These are phyloP conservation scores for Ceratocystis diversiconidia DNA, from an alignment of 2,329 filamentous ascomycete genomes.

Conservation along the genomic window DNA sequence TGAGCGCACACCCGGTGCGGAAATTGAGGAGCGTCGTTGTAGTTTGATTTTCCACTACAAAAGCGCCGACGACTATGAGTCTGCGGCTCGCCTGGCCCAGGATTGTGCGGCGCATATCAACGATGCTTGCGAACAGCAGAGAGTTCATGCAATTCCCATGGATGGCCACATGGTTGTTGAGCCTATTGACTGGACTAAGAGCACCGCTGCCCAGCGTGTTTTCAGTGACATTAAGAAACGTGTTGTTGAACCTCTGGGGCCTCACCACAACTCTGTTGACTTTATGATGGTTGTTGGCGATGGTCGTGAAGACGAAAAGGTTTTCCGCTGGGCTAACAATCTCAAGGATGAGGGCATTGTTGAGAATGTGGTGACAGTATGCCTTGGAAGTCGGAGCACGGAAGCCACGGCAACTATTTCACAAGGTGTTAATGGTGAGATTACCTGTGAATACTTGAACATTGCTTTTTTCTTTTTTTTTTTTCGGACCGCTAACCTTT, in stretches of 20 bases:
- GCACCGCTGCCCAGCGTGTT: slow-evolving; percentile 62
- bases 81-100: slow-evolving; percentile 63
- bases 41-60: slow-evolving; percentile 39
- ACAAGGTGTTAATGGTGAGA: slow-evolving; percentile 78
- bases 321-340: slow-evolving; percentile 87
- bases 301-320: slow-evolving; percentile 81
- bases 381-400: slow-evolving; percentile 73
- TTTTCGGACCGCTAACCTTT: background rate
- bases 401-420: slow-evolving; percentile 74
- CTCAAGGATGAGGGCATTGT: slow-evolving; percentile 46
- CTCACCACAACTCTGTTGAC: slow-evolving; percentile 43
- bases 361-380: slow-evolving; percentile 67
- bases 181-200: slow-evolving; percentile 75
- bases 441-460: background rate
- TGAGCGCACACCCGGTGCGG: slow-evolving; percentile 75
- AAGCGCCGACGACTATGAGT: slow-evolving; percentile 26
- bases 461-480: slow-evolving; percentile 3
- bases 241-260: background rate
- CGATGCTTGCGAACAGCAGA: slow-evolving; percentile 71
- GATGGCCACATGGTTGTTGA: slow-evolving; percentile 75
- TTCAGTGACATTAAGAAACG: slow-evolving; percentile 35
- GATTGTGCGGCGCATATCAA: slow-evolving; percentile 94
- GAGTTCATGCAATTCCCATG: slow-evolving; percentile 68
- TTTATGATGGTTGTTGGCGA: slow-evolving; percentile 86
- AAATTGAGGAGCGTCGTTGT: slow-evolving; percentile 82